Conservation (phyloP, 129 eudicot genomes). For the Centaurea solstitialis region DNA sequence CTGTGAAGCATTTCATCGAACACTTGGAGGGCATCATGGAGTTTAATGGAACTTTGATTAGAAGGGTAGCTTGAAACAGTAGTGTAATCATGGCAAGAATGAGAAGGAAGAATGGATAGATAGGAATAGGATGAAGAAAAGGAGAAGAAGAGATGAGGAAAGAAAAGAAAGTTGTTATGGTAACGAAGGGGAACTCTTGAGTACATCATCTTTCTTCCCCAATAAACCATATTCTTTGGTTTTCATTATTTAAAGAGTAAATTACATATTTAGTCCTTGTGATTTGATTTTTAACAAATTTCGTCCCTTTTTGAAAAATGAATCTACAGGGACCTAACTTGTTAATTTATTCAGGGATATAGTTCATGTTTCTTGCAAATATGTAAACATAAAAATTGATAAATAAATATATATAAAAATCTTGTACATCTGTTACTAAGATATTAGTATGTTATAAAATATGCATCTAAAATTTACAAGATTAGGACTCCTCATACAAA, state of each 20-base stretch:
- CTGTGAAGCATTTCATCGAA: constrained; percentile 43
- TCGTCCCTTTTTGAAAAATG: not conserved
- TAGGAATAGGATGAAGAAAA: too few species aligned
- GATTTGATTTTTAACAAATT: not conserved
- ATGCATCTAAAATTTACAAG: not conserved
- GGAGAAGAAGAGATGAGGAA: too few species aligned
- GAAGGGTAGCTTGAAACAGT: not conserved
- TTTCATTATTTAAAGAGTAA: too few species aligned
- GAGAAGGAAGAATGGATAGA: not conserved
- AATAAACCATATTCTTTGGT: too few species aligned
- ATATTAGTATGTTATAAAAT: not conserved
- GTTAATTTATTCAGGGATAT: too few species aligned
- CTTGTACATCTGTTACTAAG: too few species aligned
- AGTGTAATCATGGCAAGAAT: too few species aligned
- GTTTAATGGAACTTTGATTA: constrained; percentile 6
- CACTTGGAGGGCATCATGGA: constrained; percentile 44
- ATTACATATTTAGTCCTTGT: too few species aligned
- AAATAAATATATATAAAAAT: not conserved
- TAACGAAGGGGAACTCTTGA: not conserved
- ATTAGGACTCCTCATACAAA: not conserved
- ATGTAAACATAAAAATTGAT: too few species aligned
- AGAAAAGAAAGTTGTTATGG: too few species aligned
- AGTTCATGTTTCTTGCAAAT: too few species aligned
- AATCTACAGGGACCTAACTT: too few species aligned
- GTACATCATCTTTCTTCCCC: not conserved